Percentiles rank a stretch among this genome's conserved stretches.
These are phyloP conservation scores for Evansstolkia leycettana DNA, from an alignment of 495 filamentous ascomycete genomes.

Conservation along the genomic window DNA sequence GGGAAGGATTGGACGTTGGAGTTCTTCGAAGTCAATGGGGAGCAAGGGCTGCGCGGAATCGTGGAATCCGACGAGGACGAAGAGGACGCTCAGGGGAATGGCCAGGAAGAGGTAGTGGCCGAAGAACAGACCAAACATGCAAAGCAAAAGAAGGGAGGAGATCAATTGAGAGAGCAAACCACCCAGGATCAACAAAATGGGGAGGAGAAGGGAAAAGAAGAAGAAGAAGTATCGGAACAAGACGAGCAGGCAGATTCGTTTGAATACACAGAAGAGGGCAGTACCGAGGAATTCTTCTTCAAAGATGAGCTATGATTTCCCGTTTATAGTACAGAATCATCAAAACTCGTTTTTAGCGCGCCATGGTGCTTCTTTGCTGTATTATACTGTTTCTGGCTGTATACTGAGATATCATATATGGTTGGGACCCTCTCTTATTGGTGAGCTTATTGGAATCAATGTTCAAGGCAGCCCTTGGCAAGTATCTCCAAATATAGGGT, in stretches of 20 bases:
- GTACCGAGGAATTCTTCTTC: constrained; percentile 35
- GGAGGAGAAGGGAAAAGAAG: not conserved
- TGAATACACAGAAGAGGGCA: constrained; percentile 22
- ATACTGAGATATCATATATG: too few species aligned
- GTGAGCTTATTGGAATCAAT: too few species aligned
- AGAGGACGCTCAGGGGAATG: constrained; percentile 9
- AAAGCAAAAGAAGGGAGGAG: constrained; percentile 10
- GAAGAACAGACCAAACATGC: constrained; percentile 26
- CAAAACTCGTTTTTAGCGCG: not conserved
- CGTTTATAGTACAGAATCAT: too few species aligned
- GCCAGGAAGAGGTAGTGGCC: constrained; percentile 7
- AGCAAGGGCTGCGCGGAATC: constrained; percentile 36
- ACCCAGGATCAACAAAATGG: constrained; percentile 26
- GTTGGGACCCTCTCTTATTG: too few species aligned
- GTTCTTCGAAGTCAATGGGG: constrained; percentile 29
- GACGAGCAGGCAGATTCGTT: constrained; percentile 1
- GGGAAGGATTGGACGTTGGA: constrained; percentile 39
- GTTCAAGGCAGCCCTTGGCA: too few species aligned
- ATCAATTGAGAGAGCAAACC: constrained; percentile 10
- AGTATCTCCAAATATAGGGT: too few species aligned
- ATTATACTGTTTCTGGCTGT: not conserved
- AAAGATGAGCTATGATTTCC: constrained; percentile 41
- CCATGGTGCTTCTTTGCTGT: not conserved
- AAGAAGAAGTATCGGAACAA: not conserved
- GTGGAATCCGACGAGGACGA: constrained; percentile 25